phyloP scores from a whole-genome alignment of 495 filamentous ascomycete genomes.

The Trichoderma virens region DNA sequence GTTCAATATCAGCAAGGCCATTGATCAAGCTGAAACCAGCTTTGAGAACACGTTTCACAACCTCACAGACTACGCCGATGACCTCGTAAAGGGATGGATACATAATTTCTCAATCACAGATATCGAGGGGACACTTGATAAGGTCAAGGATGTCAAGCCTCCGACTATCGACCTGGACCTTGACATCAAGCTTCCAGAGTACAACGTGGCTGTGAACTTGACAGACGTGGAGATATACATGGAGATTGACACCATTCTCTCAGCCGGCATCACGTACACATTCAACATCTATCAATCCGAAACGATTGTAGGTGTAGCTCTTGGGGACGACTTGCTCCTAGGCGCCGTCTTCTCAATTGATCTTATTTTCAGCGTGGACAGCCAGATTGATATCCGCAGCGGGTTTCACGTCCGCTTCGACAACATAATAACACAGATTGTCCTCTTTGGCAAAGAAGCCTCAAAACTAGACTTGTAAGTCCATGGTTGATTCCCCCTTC shows the following conservation, averaged over 20 bases:
- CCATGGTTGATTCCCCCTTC: not conserved
- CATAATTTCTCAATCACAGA: slow-evolving; percentile 9
- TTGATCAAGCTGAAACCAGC: slow-evolving; percentile 25
- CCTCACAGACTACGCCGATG: slow-evolving; percentile 18
- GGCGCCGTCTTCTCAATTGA: slow-evolving; percentile 1
- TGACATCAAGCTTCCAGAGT: slow-evolving; percentile 32
- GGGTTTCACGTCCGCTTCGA: slow-evolving; percentile 47
- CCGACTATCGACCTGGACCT: slow-evolving; percentile 30
- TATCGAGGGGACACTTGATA: slow-evolving; percentile 11
- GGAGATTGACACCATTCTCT: slow-evolving; percentile 36
- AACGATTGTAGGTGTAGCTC: slow-evolving; percentile 31
- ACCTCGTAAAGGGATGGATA: too few species aligned
- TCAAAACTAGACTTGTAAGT: slow-evolving; percentile 40
- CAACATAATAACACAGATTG: slow-evolving; percentile 33
- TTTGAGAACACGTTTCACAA: slow-evolving; percentile 13
- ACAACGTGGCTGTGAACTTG: slow-evolving; percentile 34
- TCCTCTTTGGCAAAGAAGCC: slow-evolving; percentile 36
- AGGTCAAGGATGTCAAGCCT: slow-evolving; percentile 24
- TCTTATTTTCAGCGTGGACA: not conserved
- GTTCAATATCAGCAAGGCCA: slow-evolving; percentile 30
- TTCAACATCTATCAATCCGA: slow-evolving; percentile 42
- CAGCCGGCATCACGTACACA: slow-evolving; percentile 36
- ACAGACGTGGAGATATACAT: slow-evolving; percentile 42
- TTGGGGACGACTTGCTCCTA: slow-evolving; percentile 25
- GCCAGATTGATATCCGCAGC: slow-evolving; percentile 34